Percentiles rank a stretch among this genome's conserved stretches.
phyloP scores from a whole-genome alignment of 768 basidiomycete genomes.

The Pleurotus djamor region DNA sequence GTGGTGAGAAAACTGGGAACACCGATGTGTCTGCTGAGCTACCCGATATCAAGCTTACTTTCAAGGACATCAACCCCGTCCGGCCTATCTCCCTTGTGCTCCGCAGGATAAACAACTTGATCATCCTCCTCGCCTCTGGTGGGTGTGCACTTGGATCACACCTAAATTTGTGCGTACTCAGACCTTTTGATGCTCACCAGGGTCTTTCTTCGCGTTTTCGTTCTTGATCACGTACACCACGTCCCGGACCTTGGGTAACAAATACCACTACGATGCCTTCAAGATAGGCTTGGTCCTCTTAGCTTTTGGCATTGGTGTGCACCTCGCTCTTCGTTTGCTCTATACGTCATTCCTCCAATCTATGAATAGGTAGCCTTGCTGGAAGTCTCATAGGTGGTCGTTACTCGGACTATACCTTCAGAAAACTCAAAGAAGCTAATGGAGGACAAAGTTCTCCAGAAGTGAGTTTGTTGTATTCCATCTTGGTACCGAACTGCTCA shows the following conservation, averaged over 20 bases:
- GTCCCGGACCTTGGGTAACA: slow-evolving; percentile 60
- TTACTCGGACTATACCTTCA: slow-evolving; percentile 42
- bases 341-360: background rate
- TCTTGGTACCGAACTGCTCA: too few species aligned
- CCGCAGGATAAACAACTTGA: slow-evolving; percentile 62
- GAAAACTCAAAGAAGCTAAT: slow-evolving; percentile 33
- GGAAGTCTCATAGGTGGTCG: slow-evolving; percentile 45
- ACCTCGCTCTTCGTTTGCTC: background rate
- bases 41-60: slow-evolving; percentile 44
- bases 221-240: slow-evolving; percentile 76
- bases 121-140: slow-evolving; percentile 68
- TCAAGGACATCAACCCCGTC: slow-evolving; percentile 76
- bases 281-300: slow-evolving; percentile 77
- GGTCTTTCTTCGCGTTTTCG: slow-evolving; percentile 67
- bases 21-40: background rate
- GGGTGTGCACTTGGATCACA: slow-evolving; percentile 12
- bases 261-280: slow-evolving; percentile 68
- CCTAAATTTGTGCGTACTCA: background rate
- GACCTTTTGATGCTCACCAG: slow-evolving; percentile 26
- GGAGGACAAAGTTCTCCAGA: slow-evolving; percentile 56
- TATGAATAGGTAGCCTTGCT: slow-evolving; percentile 27
- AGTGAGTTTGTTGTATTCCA: slow-evolving; percentile 27
- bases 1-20: background rate
- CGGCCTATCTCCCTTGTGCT: slow-evolving; percentile 59
- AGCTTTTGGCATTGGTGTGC: slow-evolving; percentile 64